Conservation (phyloP, 306 rosid genomes). For the Dicorynia guianensis region DNA sequence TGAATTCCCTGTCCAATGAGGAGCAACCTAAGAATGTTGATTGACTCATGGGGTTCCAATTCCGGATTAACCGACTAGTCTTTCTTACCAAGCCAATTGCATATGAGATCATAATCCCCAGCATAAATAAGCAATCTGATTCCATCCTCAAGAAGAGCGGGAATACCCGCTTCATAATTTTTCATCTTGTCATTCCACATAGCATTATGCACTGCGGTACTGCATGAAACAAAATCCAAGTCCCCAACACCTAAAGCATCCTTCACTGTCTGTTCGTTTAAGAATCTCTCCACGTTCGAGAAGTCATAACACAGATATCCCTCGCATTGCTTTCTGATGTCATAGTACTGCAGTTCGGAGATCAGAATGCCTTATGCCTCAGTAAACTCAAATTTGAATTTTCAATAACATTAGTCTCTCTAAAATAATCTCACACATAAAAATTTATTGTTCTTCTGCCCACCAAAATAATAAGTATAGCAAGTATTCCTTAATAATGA, state of each 20-base stretch:
- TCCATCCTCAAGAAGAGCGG: no score
- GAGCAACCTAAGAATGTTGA: conserved; percentile 5
- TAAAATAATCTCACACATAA: background rate
- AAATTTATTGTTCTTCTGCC: no score
- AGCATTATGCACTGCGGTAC: conserved; percentile 61
- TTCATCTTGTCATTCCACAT: conserved; percentile 88
- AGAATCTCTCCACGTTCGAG: conserved; percentile 73
- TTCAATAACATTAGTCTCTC: background rate
- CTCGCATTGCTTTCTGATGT: conserved; percentile 79
- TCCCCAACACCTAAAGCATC: conserved; percentile 84
- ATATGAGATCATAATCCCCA: no score
- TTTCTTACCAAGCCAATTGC: conserved; percentile 98
- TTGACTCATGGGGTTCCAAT: background rate
- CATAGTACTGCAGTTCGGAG: conserved; percentile 74
- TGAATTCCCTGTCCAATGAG: conserved; percentile 72
- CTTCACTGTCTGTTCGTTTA: conserved; percentile 69
- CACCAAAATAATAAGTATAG: no score
- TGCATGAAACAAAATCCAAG: conserved; percentile 77
- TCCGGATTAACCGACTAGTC: conserved; percentile 13
- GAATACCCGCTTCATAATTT: no score
- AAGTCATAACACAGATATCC: conserved; percentile 77
- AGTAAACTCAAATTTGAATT: conserved; percentile 16
- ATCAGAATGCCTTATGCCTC: conserved; percentile 16
- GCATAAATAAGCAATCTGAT: no score
- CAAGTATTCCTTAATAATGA: background rate